Conservation (phyloP, 768 basidiomycete genomes). For the Macrolepiota fuliginosa region DNA sequence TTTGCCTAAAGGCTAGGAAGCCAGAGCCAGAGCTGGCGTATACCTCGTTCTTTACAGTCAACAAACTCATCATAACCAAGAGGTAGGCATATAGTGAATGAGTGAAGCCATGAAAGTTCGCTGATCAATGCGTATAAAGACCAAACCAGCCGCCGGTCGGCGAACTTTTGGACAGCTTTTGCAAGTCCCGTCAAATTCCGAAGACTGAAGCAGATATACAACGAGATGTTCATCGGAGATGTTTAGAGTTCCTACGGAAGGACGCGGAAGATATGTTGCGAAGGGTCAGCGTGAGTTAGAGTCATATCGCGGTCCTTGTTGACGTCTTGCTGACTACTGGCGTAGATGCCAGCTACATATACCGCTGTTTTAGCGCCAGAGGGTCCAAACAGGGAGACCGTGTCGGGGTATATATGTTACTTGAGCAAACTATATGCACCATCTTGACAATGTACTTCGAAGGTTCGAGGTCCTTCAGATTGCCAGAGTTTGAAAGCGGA, state of each 20-base stretch:
- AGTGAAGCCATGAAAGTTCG: neutral
- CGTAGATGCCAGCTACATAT: neutral
- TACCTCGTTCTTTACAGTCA: neutral
- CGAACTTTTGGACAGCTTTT: neutral
- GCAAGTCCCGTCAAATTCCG: neutral
- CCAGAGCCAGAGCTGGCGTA: neutral
- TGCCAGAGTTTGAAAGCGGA: neutral
- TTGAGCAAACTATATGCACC: constrained; percentile 4
- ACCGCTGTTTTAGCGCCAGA: neutral
- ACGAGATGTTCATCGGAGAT: neutral
- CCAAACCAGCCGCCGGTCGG: neutral
- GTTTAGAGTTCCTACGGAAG: neutral
- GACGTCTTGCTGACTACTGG: neutral
- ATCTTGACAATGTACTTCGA: neutral
- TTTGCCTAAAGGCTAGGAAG: no score
- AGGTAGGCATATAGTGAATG: neutral
- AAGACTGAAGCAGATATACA: neutral
- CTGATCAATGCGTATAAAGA: neutral
- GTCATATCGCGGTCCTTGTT: neutral
- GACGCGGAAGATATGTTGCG: constrained; percentile 3
- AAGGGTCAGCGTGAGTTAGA: constrained; percentile 2
- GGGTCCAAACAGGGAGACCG: neutral
- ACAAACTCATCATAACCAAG: neutral
- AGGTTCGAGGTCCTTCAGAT: no score
- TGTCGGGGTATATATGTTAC: constrained; percentile 6